phyloP scores from a whole-genome alignment of 2,329 filamentous ascomycete species.

The Botrytis deweyae region DNA sequence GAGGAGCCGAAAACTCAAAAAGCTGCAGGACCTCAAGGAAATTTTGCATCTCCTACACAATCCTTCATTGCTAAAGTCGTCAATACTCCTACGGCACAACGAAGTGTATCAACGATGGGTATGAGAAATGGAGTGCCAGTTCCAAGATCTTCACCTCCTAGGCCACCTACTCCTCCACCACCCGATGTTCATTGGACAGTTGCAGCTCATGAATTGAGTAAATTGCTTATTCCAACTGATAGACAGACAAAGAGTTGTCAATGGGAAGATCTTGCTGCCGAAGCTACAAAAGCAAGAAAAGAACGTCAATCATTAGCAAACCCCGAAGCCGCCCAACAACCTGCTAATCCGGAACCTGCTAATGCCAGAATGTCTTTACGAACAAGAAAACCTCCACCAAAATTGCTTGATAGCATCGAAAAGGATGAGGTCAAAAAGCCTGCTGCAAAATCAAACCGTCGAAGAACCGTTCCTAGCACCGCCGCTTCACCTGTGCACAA shows the following conservation, averaged over 20 bases:
- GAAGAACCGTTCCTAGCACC: slow-evolving; percentile 61
- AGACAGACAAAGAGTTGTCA: slow-evolving; percentile 74
- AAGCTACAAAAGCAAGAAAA: slow-evolving; percentile 60
- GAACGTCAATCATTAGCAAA: slow-evolving; percentile 61
- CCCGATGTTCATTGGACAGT: slow-evolving; percentile 84
- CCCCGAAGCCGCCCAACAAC: slow-evolving; percentile 30
- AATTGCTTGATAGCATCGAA: slow-evolving; percentile 53
- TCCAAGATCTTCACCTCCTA: slow-evolving; percentile 41
- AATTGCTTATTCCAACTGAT: slow-evolving; percentile 73
- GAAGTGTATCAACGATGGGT: slow-evolving; percentile 59
- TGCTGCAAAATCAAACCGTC: slow-evolving; percentile 46
- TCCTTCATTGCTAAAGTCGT: slow-evolving; percentile 77
- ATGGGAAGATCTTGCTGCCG: slow-evolving; percentile 73
- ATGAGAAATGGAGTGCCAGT: slow-evolving; percentile 40
- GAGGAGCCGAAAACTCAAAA: slow-evolving; percentile 51
- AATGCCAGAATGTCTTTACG: slow-evolving; percentile 70
- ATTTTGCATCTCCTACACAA: slow-evolving; percentile 84
- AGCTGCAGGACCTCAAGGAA: slow-evolving; percentile 57
- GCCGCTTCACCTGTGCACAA: slow-evolving; percentile 48
- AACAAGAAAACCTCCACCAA: slow-evolving; percentile 60
- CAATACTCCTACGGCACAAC: slow-evolving; percentile 63
- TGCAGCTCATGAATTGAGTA: slow-evolving; percentile 79
- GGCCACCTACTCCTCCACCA: slow-evolving; percentile 63
- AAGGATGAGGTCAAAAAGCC: slow-evolving; percentile 48
- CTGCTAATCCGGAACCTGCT: slow-evolving; percentile 41